Evolutionary conservation across 2,329 filamentous ascomycete species (phyloP), one percentile per base, ranked within the genome.

Genomic region (Alternaria sp.): DNA sequence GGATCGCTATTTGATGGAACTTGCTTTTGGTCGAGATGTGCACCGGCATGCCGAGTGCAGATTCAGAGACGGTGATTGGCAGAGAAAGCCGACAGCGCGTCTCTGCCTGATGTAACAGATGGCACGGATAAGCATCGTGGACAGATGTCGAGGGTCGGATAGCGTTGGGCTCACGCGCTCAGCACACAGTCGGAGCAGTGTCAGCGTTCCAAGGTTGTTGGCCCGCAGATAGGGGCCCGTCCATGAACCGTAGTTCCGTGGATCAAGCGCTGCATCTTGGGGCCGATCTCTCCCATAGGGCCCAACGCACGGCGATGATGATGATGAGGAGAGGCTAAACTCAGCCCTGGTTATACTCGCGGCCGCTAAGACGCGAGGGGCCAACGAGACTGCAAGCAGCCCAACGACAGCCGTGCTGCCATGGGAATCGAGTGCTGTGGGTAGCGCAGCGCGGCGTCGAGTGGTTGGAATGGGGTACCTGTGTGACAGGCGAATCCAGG

Each of bases 1-100:
- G 30, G 20, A 49, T 32, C 11, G 32, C 20, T 49, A 49, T 36
- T 38, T n/a, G 49, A 42, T 32, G 20, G 8, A 52, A 54, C 56
- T 63, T 64, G 55, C 61, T 64, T 62, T 68, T 66, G 59, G 22
- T 51, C 53, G 36, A 46, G 54, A 54, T 54, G 30, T 61, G 54
- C 24, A 46, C 62, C 67, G 68, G 67, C 63, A 67, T 65, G 48
- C 65, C 68, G 68, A 69, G 22, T 16, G 32, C 12, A 16, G 38
- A 18, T 9, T 8, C 5, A 28, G 42, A 12, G 28, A 51, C 20
- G 34, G 55, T 63, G 63, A 71, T 66, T 69, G 67, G 68, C 42
- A 39, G 44, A 22, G 11, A 48, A 48, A 41, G 46, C 53, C 52
- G 57, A 57, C 43, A 46, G 26, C 57, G 60, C 60, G 61, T 56